Conservation (phyloP, 2,329 filamentous ascomycete species). For the Onygena corvina region DNA sequence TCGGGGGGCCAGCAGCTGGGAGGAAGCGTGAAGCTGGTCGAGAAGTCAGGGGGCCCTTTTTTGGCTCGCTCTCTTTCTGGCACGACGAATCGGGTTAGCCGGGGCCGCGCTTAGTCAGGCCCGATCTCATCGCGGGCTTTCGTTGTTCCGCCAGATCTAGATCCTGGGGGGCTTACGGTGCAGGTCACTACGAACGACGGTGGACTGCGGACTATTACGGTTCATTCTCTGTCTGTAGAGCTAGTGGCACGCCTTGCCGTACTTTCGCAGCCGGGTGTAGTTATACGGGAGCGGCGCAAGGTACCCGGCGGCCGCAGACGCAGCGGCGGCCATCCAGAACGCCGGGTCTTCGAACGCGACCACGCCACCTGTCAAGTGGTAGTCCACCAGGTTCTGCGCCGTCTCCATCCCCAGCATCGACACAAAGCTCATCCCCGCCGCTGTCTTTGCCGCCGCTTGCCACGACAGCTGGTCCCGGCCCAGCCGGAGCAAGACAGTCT, state of each 20-base stretch:
- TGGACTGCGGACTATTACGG: no score
- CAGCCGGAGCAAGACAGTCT: slow-evolving; percentile 40
- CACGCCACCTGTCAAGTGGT: slow-evolving; percentile 42
- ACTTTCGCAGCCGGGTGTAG: slow-evolving; percentile 16
- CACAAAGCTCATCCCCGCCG: slow-evolving; percentile 47
- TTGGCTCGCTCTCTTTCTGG: no score
- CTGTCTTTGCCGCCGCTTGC: slow-evolving; percentile 39
- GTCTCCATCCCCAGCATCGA: slow-evolving; percentile 50
- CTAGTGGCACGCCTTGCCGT: slow-evolving; percentile 17
- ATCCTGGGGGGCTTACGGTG: no score
- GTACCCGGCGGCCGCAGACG: slow-evolving; percentile 15
- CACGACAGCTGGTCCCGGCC: slow-evolving; percentile 41
- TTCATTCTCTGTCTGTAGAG: no score
- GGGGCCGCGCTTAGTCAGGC: slow-evolving; percentile 1
- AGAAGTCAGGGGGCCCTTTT: not conserved
- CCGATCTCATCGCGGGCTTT: slow-evolving; percentile 1
- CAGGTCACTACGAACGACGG: no score
- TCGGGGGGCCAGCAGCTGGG: no score
- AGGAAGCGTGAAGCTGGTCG: no score
- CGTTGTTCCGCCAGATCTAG: no score
- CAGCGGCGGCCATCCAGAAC: slow-evolving; percentile 42
- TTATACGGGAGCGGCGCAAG: slow-evolving; percentile 18
- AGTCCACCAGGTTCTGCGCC: slow-evolving; percentile 45
- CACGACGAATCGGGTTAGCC: slow-evolving; percentile 3
- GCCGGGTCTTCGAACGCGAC: slow-evolving; percentile 37